phyloP scores from a whole-genome alignment of 140 eudicot genomes.

The Erigeron philadelphicus region DNA sequence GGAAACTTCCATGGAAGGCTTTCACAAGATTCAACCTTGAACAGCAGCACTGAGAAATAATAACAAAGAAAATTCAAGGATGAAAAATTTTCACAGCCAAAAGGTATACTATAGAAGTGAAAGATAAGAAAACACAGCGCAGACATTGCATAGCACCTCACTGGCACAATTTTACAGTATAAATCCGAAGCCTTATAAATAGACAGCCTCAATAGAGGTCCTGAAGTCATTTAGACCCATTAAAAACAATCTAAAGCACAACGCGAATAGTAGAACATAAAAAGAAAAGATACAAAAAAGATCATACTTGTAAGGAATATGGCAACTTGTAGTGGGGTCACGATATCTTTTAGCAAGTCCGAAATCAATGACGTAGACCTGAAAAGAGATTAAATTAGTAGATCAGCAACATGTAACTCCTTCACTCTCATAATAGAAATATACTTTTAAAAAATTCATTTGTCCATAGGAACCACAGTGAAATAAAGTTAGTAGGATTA shows the following conservation, averaged over 20 bases:
- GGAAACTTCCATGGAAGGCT: too few relatives aligned
- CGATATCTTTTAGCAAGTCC: conserved; percentile 81
- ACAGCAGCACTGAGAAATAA: background rate
- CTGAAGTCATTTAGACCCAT: background rate
- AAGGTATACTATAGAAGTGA: too few relatives aligned
- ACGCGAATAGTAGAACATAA: background rate
- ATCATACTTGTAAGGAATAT: conserved; percentile 69
- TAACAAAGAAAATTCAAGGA: background rate
- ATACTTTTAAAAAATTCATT: background rate
- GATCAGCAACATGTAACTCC: background rate
- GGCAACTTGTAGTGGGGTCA: conserved; percentile 57
- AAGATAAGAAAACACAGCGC: too few relatives aligned
- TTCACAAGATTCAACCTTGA: background rate
- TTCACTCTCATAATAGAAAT: background rate
- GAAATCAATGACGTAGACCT: conserved; percentile 79
- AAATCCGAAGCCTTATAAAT: too few relatives aligned
- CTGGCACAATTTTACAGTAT: too few relatives aligned
- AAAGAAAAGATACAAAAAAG: background rate
- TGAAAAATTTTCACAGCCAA: too few relatives aligned
- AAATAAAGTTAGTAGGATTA: conserved; percentile 1
- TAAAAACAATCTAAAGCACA: background rate
- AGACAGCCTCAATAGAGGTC: too few relatives aligned
- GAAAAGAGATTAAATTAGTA: conserved; percentile 17
- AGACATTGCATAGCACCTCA: too few relatives aligned
- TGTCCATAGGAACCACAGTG: background rate